phyloP scores from a whole-genome alignment of 257 asterid species.

The Solanum ossicruentum region DNA sequence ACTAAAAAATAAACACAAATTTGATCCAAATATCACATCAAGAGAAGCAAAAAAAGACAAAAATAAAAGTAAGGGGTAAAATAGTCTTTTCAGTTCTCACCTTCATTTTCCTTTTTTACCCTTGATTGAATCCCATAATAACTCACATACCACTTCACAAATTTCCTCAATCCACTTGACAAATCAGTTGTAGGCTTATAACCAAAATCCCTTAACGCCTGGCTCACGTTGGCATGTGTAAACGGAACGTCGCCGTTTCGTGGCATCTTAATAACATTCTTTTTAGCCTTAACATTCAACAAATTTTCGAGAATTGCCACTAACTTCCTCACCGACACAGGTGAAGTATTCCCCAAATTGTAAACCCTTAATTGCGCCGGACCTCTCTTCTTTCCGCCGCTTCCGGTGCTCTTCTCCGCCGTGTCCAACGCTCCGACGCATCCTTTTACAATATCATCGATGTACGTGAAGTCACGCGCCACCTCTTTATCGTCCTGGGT shows the following conservation, averaged over 20 bases:
- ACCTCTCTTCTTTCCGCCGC: slow-evolving; percentile 71
- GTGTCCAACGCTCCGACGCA: slow-evolving; percentile 89
- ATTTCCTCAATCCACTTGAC: slow-evolving; percentile 64
- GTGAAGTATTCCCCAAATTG: slow-evolving; percentile 82
- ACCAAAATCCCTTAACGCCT: slow-evolving; percentile 66
- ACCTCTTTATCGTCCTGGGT: slow-evolving; percentile 71
- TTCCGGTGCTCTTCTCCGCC: slow-evolving; percentile 96
- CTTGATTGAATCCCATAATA: slow-evolving; percentile 77
- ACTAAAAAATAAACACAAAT: slow-evolving; percentile 4
- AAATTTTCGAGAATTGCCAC: slow-evolving; percentile 65
- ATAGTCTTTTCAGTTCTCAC: background rate
- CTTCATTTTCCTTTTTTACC: slow-evolving; percentile 48
- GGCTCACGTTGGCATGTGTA: slow-evolving; percentile 92
- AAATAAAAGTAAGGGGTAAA: background rate
- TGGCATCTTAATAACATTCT: slow-evolving; percentile 71
- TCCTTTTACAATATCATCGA: slow-evolving; percentile 79
- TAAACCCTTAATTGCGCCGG: slow-evolving; percentile 90
- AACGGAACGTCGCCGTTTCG: slow-evolving; percentile 95
- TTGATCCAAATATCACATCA: slow-evolving; percentile 11
- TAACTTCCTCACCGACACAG: slow-evolving; percentile 83
- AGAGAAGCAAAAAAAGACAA: background rate
- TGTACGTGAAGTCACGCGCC: slow-evolving; percentile 99
- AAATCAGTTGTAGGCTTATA: slow-evolving; percentile 90
- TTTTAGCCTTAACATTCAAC: slow-evolving; percentile 53
- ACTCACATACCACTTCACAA: slow-evolving; percentile 79